Evolutionary conservation across 1,284 basidiomycete species (phyloP).

Genomic region (Irpex sp.): DNA sequence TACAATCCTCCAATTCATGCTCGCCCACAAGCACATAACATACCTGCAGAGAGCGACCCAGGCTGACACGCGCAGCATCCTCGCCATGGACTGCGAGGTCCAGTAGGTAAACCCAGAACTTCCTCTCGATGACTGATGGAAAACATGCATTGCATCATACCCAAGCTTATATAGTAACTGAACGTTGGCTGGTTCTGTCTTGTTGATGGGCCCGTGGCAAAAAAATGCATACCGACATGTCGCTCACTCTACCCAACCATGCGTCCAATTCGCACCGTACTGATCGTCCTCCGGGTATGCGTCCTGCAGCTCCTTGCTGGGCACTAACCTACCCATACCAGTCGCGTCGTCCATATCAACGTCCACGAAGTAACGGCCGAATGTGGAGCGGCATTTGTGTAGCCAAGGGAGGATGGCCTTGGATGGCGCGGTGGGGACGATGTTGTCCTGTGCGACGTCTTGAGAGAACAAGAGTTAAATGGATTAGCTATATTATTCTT

Average conservation of each 20-base stretch:
- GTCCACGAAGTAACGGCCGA: conserved; percentile 29
- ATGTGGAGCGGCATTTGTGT: conserved; percentile 16
- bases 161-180: no score
- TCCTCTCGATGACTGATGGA: no score
- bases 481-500: not conserved
- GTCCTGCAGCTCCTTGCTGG: conserved; percentile 28
- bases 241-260: not conserved
- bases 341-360: conserved; percentile 16
- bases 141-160: no score
- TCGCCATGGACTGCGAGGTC: conserved; percentile 1
- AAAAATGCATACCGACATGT: no score
- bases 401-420: conserved; percentile 17
- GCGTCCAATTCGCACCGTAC: conserved; percentile 14
- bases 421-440: conserved; percentile 20
- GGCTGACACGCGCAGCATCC: not conserved
- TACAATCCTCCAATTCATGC: no score
- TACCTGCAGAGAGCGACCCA: no score
- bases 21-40: no score
- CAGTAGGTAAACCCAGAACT: conserved; percentile 26
- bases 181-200: no score
- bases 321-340: conserved; percentile 25
- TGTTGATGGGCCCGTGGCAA: not conserved
- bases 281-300: conserved; percentile 33
- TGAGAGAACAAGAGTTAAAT: not conserved
- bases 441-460: conserved; percentile 35